Evolutionary conservation across 192 early-diverging fungal species (phyloP).

Genomic region (Allomyces arbusculus): DNA sequence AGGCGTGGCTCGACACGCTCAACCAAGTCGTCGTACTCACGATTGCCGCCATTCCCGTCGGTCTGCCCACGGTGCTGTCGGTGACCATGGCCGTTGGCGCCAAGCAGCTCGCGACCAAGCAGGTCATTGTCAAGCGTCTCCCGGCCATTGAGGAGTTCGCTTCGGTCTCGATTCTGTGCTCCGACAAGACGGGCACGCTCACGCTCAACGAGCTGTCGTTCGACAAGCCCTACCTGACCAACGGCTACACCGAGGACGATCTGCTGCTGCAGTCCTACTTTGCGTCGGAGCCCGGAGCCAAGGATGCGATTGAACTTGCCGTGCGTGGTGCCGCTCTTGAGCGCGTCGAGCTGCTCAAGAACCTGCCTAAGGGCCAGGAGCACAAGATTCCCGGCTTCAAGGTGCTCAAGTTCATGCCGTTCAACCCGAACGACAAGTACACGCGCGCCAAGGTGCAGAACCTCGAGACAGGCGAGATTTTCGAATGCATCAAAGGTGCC

Average conservation of each 20-base stretch:
- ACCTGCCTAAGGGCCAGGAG: constrained; percentile 30
- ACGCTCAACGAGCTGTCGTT: constrained; percentile 79
- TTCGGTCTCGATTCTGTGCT: constrained; percentile 64
- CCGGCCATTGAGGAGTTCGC: constrained; percentile 88
- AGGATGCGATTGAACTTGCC: constrained; percentile 74
- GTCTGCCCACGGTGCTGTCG: constrained; percentile 78
- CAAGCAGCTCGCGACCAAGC: constrained; percentile 58
- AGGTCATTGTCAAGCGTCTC: constrained; percentile 83
- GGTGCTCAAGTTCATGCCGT: constrained; percentile 73
- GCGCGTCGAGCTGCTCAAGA: constrained; percentile 39
- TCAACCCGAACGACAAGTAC: constrained; percentile 83
- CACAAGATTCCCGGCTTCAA: constrained; percentile 83
- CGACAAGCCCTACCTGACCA: constrained; percentile 58
- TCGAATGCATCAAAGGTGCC: constrained; percentile 84
- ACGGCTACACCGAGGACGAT: constrained; percentile 48
- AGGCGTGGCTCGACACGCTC: constrained; percentile 39
- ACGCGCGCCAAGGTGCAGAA: constrained; percentile 72
- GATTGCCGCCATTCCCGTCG: constrained; percentile 82
- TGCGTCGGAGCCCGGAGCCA: constrained; percentile 68
- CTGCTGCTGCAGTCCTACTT: constrained; percentile 59
- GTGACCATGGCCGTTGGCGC: constrained; percentile 92
- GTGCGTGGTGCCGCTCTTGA: constrained; percentile 62
- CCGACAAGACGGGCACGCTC: constrained; percentile 74
- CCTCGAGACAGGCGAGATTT: constrained; percentile 42
- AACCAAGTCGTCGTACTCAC: constrained; percentile 63